Evolutionary conservation across 345 rosid genomes (phyloP), one percentile per base, ranked within the genome.

Genomic region (Brassica carinata): DNA sequence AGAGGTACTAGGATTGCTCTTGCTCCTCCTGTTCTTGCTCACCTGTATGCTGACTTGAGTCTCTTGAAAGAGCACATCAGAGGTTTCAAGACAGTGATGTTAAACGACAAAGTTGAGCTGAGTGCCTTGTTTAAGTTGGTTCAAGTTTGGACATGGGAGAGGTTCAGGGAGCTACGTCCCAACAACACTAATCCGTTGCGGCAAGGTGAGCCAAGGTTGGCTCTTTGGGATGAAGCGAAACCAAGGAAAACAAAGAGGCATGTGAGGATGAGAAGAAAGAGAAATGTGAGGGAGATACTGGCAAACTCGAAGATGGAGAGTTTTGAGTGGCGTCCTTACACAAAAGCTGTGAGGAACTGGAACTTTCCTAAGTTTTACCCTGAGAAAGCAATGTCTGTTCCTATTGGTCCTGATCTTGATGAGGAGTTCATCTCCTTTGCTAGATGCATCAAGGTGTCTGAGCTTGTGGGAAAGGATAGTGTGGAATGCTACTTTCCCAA

Each of bases 111-210:
- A 14, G 43, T 81, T 9, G 58, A 65, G 1, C 2, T 87, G 15
- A 2, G 8, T 30, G 72, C 83, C 3, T 86, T 84, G 43, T 72
- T 86, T 62, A 85, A 80, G 51, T 38, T 87, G 40, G 84, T 89
- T 13, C 87, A 82, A 75, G 69, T 89, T 23, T 89, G 93, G 93
- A 71, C 79, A 10, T 85, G 90, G 87, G 89, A 85, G 78, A 87
- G 87, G 69, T 85, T 87, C 64, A 73, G 8, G 11, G 55, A 55
- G 3, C 58, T 89, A n/a, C 80, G 34, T 6, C 83, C 86, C 5
- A 29, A 64, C 40, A 3, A 45, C 7, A 81, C 87, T 5, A 82
- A 75, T 8, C 1, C 1, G 33, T 23, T 80, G 69, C 23, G 15
- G 0, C 7, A 59, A 11, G 85, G 73, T 65, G 87, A 85, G 31